Evolutionary conservation across 257 asterid genomes (phyloP).

Genomic region (Nemophila menziesii): DNA sequence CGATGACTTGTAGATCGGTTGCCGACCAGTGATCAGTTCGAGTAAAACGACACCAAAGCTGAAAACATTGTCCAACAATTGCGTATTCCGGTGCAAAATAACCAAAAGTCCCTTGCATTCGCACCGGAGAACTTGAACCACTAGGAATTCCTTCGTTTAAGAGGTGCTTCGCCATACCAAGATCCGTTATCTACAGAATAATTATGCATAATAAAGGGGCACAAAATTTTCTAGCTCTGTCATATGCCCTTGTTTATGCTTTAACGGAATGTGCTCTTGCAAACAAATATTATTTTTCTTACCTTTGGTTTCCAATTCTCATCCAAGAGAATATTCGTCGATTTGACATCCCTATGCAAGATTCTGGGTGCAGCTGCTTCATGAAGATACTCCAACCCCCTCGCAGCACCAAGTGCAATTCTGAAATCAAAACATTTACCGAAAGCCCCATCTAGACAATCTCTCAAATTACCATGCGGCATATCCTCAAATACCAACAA

Average conservation of each 20-base stretch:
- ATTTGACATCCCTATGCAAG: conserved; percentile 92
- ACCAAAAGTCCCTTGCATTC: conserved; percentile 97
- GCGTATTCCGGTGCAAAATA: conserved; percentile 97
- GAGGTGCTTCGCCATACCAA: conserved; percentile 94
- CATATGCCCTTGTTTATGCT: not conserved
- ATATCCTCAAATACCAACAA: conserved; percentile 72
- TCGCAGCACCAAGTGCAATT: conserved; percentile 96
- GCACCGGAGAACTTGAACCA: conserved; percentile 73
- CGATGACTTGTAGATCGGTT: conserved; percentile 54
- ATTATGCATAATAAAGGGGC: not conserved
- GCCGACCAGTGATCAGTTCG: conserved; percentile 77
- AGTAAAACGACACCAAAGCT: conserved; percentile 98
- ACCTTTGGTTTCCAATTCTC: conserved; percentile 94
- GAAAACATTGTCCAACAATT: conserved; percentile 75
- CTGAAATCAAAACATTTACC: conserved; percentile 60
- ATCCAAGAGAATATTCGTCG: conserved; percentile 84
- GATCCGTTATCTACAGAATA: conserved; percentile 75
- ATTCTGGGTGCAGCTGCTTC: conserved; percentile 98
- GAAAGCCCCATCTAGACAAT: conserved; percentile 55
- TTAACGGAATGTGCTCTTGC: not conserved
- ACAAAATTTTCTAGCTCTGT: no score
- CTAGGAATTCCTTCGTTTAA: conserved; percentile 57
- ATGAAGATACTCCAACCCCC: conserved; percentile 96
- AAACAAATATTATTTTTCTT: not conserved
- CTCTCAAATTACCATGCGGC: conserved; percentile 82